Percentiles rank a stretch among this genome's conserved stretches.
Evolutionary conservation across 1,139 yeast genomes (phyloP).

Genomic region (Pichia norvegensis): DNA sequence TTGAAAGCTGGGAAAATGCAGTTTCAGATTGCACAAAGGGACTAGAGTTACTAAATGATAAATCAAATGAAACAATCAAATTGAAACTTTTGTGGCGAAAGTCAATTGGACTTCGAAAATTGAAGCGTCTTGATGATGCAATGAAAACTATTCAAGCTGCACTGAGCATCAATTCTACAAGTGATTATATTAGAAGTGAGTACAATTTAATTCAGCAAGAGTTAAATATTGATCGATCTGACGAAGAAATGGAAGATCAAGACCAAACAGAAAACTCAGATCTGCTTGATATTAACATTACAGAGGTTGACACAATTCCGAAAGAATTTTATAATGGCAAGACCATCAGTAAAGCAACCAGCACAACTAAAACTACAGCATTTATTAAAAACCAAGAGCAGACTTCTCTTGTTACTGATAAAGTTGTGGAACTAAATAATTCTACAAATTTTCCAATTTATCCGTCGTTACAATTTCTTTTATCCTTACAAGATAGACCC

Average conservation of each 20-base stretch:
- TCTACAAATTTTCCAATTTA: conserved; percentile 18
- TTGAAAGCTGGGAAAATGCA: conserved; percentile 50
- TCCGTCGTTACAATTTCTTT: conserved; percentile 32
- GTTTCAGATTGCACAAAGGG: conserved; percentile 55
- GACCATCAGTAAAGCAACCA: not conserved
- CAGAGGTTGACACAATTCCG: conserved; percentile 8
- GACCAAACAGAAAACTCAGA: not conserved
- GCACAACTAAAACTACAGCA: too few species aligned
- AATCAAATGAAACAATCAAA: not conserved
- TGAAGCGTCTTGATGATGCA: conserved; percentile 32
- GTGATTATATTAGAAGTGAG: conserved; percentile 24
- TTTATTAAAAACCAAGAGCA: too few species aligned
- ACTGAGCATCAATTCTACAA: conserved; percentile 38
- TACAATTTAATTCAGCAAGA: conserved; percentile 2
- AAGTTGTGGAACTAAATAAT: not conserved
- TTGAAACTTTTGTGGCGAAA: conserved; percentile 53
- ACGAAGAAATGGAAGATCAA: conserved; percentile 5
- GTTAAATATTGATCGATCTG: not conserved
- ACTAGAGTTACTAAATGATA: conserved; percentile 28
- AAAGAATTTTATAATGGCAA: not conserved
- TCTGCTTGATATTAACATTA: not conserved
- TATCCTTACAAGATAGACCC: conserved; percentile 19
- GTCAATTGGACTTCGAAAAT: conserved; percentile 39
- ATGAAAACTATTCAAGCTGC: conserved; percentile 35
- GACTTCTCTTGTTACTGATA: not conserved